Base-by-base conservation (phyloP, 257 asterid genomes). In the Solanum pinnatisectum region DNA sequence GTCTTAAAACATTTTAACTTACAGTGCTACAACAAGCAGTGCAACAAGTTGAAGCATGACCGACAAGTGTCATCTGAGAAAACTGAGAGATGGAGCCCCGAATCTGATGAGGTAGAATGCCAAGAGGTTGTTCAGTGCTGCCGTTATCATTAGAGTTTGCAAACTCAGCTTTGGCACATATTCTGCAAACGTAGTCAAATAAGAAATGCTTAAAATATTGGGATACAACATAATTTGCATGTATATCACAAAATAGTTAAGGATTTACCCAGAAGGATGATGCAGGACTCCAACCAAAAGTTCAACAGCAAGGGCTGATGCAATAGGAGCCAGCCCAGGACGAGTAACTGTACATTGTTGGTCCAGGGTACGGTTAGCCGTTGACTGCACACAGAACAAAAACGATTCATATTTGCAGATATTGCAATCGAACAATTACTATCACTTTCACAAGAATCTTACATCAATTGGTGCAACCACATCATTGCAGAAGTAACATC, bases 291-390 rank as follows among this genome's bases (percentile, higher is more conserved):
- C 99, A 3, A 96, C 96, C 46, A 96, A 91, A 87, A 97, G 95
- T 82, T 97, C 99, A 84, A 96, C 99, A 27, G 99, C 99, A 78
- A 96, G 95, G n/a, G 99, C 89, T 33, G 99, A 94, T 76, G 99
- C 99, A 90, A 97, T 97, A 83, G 99, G 99, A 90, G 99, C 98
- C 84, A 97, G 98, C 84, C 99, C 99, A 0, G 99, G 99, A 76
- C 99, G 99, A 72, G 99, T 96, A 89, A 96, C 99, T 32, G 99
- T 97, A 89, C 99, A 97, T 88, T 97, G 99, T 92, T 97, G 99
- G 90, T 97, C 99, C 86, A 97, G 90, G 5, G 99, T 96, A 27
- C 99, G 99, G 74, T 97, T 97, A 86, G 92, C 84, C 46, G 98
- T 97, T 87, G 99, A 97, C 99, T 97, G 94, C 89, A 88, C 84